Evolutionary conservation across 176 grass and related monocot genomes (phyloP), one percentile per base, ranked within the genome.

Genomic region (Aegilops longissima): DNA sequence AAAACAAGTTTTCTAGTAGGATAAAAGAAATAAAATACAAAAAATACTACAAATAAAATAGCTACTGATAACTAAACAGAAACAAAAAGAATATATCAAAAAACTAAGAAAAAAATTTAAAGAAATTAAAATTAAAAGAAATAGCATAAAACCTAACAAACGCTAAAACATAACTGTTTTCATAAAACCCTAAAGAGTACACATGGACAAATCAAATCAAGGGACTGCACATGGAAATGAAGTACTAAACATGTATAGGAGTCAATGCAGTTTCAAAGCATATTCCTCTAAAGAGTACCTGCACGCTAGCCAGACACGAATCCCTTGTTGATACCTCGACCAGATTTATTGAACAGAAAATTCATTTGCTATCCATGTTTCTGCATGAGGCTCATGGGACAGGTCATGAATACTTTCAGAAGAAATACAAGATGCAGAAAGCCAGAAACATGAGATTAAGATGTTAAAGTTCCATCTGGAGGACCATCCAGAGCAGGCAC

Each of bases 261-360:
- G 47, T 49, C 47, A 49, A 49, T 49, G 12, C 44, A 47, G 44
- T 44, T 44, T 44, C 40, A 11, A 44, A 44, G 40, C 40, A 44
- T 44, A 44, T 44, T 44, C 40, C 40, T 44, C 9, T 44, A 44
- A 10, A 44, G 40, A 44, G 8, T 82, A 98, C 95, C 91, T 98
- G 89, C 64, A 98, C 66, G 36, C 83, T 90, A 51, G 95, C 93
- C 51, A 98, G 88, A 87, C 89, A 87, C 79, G 95, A 98, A 85
- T 98, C 93, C 88, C 93, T 93, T 82, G 81, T 87, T 1, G 90
- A 89, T 85, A 98, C 91, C 81, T 95, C 93, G 85, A 98, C 84
- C 67, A 98, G 84, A 89, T 93, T 86, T 88, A 98, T 87, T 12
- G 86, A 75, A 83, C 92, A 6, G 88, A 83, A 21, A 91, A 42